phyloP scores from a whole-genome alignment of 805 yeast genomes.

The Kurtzmaniella cleridarum region DNA sequence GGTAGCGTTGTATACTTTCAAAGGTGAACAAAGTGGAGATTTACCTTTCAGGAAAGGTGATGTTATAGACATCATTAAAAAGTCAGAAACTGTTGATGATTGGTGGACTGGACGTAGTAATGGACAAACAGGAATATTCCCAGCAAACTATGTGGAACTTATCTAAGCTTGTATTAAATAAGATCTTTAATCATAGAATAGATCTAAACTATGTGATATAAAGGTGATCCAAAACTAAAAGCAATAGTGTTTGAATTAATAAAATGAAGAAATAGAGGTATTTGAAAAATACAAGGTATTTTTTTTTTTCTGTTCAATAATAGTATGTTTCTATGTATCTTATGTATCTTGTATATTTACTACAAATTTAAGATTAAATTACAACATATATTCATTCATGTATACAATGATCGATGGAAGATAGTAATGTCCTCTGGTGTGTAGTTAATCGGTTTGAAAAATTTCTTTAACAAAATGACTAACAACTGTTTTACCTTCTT shows the following conservation, averaged over 20 bases:
- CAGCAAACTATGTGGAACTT: conserved; percentile 92
- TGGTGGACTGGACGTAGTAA: conserved; percentile 98
- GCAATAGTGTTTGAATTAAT: no score
- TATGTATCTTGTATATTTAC: no score
- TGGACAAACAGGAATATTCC: conserved; percentile 87
- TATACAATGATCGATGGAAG: no score
- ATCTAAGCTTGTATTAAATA: conserved; percentile 25
- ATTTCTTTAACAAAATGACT: conserved; percentile 52
- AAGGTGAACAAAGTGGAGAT: conserved; percentile 93
- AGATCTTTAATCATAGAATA: no score
- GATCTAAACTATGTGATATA: no score
- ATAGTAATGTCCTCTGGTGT: background rate
- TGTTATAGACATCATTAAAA: conserved; percentile 78
- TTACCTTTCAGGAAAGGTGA: conserved; percentile 93
- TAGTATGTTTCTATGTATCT: no score
- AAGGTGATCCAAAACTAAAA: no score
- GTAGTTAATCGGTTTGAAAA: conserved; percentile 10
- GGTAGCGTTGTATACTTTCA: conserved; percentile 81
- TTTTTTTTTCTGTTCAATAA: no score
- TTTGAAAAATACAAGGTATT: no score
- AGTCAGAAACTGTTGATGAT: conserved; percentile 84
- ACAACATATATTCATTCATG: no score
- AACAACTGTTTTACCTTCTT: conserved; percentile 66
- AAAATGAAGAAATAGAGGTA: no score
- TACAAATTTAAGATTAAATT: no score